Evolutionary conservation across 768 basidiomycete genomes (phyloP).

Genomic region (Boletus sp.): DNA sequence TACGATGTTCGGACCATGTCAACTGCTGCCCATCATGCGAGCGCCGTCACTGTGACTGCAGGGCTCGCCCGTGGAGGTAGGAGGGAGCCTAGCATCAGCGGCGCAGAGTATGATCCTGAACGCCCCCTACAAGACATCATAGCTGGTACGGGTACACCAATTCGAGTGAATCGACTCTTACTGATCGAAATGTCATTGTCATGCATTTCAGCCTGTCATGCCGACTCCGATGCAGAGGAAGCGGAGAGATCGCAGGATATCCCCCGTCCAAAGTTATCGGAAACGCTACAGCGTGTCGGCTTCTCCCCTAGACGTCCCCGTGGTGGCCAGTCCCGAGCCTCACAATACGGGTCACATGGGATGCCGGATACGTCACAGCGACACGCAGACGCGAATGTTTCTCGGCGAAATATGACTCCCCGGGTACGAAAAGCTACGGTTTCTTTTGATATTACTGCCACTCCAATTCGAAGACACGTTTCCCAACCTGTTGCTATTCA

Average conservation of each 20-base stretch:
- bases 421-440: slow-evolving; percentile 31
- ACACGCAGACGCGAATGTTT: slow-evolving; percentile 10
- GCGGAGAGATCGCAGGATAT: slow-evolving; percentile 41
- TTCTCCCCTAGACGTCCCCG: slow-evolving; percentile 80
- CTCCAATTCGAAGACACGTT: slow-evolving; percentile 26
- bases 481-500: slow-evolving; percentile 30
- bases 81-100: slow-evolving; percentile 62
- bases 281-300: slow-evolving; percentile 63
- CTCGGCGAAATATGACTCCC: slow-evolving; percentile 33
- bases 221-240: slow-evolving; percentile 51
- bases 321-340: slow-evolving; percentile 35
- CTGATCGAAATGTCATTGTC: background rate
- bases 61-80: slow-evolving; percentile 57
- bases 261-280: slow-evolving; percentile 63
- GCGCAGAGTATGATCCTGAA: slow-evolving; percentile 85
- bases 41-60: slow-evolving; percentile 80
- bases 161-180: background rate
- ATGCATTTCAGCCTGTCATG: slow-evolving; percentile 47
- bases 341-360: slow-evolving; percentile 10
- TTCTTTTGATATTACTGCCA: slow-evolving; percentile 28
- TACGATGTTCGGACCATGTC: slow-evolving; percentile 73
- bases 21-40: slow-evolving; percentile 88
- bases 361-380: slow-evolving; percentile 14
- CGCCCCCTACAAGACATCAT: slow-evolving; percentile 74
- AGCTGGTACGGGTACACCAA: slow-evolving; percentile 41